These are phyloP conservation scores for Xylariaceae sp. DNA, from an alignment of 2,329 filamentous ascomycete species.

Conservation along the genomic window DNA sequence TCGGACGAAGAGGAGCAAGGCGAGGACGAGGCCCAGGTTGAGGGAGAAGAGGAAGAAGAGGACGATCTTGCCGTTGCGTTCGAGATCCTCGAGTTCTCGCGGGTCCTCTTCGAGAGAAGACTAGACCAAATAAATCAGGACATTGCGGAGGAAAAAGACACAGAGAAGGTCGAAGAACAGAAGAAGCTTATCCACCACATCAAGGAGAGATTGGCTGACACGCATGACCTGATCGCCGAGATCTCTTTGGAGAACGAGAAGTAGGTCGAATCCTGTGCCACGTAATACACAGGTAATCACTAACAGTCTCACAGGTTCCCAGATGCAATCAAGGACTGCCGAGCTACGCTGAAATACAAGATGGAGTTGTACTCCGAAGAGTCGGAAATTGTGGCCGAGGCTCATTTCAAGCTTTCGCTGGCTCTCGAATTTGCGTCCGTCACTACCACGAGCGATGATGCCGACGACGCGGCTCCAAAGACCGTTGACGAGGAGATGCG, in stretches of 20 bases:
- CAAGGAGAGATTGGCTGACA: slow-evolving; percentile 86
- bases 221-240: slow-evolving; percentile 88
- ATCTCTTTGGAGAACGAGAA: slow-evolving; percentile 96
- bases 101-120: slow-evolving; percentile 57
- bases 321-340: slow-evolving; percentile 81
- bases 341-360: slow-evolving; percentile 73
- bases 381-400: slow-evolving; percentile 84
- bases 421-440: slow-evolving; percentile 91
- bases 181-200: slow-evolving; percentile 50
- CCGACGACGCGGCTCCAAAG: slow-evolving; percentile 38
- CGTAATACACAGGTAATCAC: slow-evolving; percentile 5
- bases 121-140: slow-evolving; percentile 39
- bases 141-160: slow-evolving; percentile 31
- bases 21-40: slow-evolving; percentile 46
- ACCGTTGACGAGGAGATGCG: slow-evolving; percentile 65
- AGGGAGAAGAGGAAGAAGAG: slow-evolving; percentile 42
- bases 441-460: slow-evolving; percentile 53
- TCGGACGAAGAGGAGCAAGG: slow-evolving; percentile 60
- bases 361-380: slow-evolving; percentile 73
- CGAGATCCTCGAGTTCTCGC: slow-evolving; percentile 78
- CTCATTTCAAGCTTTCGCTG: slow-evolving; percentile 92
- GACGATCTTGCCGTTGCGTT: slow-evolving; percentile 78
- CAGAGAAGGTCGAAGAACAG: slow-evolving; percentile 27
- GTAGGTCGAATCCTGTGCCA: slow-evolving; percentile 32
- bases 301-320: slow-evolving; percentile 54